A percentile compares a stretch with the other conserved stretches of the same genome.
Evolutionary conservation across 1,284 basidiomycete genomes (phyloP).

Genomic region (Cutaneotrichosporon spelunceum): DNA sequence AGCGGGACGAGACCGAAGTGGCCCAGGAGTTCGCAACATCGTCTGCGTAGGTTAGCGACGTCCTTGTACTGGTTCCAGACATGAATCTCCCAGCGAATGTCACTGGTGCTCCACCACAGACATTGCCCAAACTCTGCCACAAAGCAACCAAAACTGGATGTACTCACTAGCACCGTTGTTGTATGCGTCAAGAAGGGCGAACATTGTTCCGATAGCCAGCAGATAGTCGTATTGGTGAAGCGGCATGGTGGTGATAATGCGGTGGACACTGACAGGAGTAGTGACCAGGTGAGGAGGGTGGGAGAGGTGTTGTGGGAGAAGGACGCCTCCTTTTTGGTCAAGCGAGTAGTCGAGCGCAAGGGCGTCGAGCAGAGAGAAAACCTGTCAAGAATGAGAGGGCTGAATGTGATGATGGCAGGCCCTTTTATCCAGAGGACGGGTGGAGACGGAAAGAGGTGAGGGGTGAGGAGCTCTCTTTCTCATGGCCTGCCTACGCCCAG

Average conservation of each 20-base stretch:
- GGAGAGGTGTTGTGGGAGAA: not conserved
- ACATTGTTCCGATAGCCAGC: conserved; percentile 54
- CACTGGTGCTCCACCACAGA: not conserved
- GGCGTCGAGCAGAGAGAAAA: not conserved
- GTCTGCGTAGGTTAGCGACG: conserved; percentile 8
- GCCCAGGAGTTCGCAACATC: conserved; percentile 55
- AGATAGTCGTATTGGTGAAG: conserved; percentile 52
- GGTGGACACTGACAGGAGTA: not conserved
- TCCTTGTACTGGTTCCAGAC: not conserved
- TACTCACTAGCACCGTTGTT: conserved; percentile 52
- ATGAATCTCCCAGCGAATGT: not conserved
- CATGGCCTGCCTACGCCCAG: not conserved
- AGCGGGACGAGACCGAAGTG: conserved; percentile 54
- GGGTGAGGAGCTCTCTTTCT: not conserved
- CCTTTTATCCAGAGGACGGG: not conserved
- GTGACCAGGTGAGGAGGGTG: not conserved
- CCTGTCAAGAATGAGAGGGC: not conserved
- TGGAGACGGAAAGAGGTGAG: not conserved
- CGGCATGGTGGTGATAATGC: not conserved
- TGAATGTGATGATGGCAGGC: not conserved
- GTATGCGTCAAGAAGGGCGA: conserved; percentile 54
- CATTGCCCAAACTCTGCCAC: not conserved
- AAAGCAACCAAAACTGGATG: not conserved
- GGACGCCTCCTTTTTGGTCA: not conserved
- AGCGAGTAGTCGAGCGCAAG: not conserved